Evolutionary conservation across 2,329 filamentous ascomycete species (phyloP).

Genomic region (Fusarium metavorans): DNA sequence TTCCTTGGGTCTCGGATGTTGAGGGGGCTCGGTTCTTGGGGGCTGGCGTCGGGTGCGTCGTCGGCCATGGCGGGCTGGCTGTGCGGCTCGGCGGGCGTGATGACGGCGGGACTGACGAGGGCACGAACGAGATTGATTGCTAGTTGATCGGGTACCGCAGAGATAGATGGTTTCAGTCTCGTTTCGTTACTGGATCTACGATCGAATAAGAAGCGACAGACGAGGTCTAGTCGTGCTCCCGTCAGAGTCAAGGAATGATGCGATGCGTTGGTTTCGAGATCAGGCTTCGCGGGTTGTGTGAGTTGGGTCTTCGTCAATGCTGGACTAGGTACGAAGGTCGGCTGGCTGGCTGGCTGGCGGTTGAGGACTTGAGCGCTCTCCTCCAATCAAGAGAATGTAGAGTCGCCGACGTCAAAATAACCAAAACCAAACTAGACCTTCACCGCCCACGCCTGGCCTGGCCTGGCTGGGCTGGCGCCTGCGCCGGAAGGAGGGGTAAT

Average conservation of each 20-base stretch:
- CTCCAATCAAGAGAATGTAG: constrained; percentile 43
- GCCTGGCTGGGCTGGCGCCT: constrained; percentile 6
- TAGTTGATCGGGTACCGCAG: constrained; percentile 1
- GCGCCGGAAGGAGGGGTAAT: constrained; percentile 40
- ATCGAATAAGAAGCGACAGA: background rate
- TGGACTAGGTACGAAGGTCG: constrained; percentile 14
- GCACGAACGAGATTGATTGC: constrained; percentile 10
- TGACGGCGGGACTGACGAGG: constrained; percentile 24
- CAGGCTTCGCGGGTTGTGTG: constrained; percentile 34
- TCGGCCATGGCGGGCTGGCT: constrained; percentile 56
- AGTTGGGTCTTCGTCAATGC: constrained; percentile 36
- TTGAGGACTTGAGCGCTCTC: constrained; percentile 34
- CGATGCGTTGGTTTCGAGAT: constrained; percentile 25
- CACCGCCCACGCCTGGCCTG: constrained; percentile 39
- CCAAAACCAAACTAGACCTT: constrained; percentile 35
- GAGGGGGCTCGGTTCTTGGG: constrained; percentile 51
- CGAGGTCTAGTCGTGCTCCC: background rate
- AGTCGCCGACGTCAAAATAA: constrained; percentile 38
- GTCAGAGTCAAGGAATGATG: constrained; percentile 11
- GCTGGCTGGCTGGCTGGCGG: constrained; percentile 5
- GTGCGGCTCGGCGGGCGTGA: constrained; percentile 32
- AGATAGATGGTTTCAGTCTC: background rate
- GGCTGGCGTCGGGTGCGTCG: constrained; percentile 56
- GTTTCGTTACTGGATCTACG: background rate
- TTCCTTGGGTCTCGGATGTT: constrained; percentile 58